Base-by-base conservation (phyloP, 108 stramenopile genomes). In the Asterionellopsis glacialis region DNA sequence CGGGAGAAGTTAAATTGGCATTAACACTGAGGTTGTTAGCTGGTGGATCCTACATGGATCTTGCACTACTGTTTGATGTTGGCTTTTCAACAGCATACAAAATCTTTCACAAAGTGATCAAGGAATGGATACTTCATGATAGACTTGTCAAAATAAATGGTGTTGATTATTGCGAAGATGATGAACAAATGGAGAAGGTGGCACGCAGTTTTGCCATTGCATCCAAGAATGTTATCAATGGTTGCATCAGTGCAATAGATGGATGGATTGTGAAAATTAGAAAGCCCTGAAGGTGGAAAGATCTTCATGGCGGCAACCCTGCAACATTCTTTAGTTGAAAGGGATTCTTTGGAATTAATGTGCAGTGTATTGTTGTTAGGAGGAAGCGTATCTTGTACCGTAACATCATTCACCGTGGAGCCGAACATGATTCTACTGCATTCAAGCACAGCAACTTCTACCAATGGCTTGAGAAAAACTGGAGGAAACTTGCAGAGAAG, bases 301-400 rank as follows among this genome's bases (percentile, higher is more conserved):
- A 33, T 33, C 33, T 33, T 33, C 5, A 33, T 33, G 33, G 33
- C 7, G 33, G 33, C 7, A 28, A 74, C 64, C 42, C 63, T 44
- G 60, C 23, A 22, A 51, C 54, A 13, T 74, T 57, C 51, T 68
- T 61, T 25, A 63, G 73, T 40, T 49, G 73, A 0, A 74, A 74
- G 42, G 73, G 67, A 19, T 74, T 60, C 41, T 54, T 42, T 59
- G 73, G 49, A 15, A 25, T 68, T 12, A 68, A 68, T 59, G 62
- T 68, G n/a, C 73, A 68, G 45, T 56, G 45, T 21, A 50, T 58
- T 1, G 56, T 56, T 7, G 47, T 58, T 41, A 45, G 39, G 2
- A 15, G 16, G 19, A 67, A 67, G 33, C 33, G 7, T 33, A 7
- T 33, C 33, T 33, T 33, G 33, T 33, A 7, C 33, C 7, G 33